Evolutionary conservation across 441 rosid species (phyloP).

Genomic region (Syzygium malaccense): DNA sequence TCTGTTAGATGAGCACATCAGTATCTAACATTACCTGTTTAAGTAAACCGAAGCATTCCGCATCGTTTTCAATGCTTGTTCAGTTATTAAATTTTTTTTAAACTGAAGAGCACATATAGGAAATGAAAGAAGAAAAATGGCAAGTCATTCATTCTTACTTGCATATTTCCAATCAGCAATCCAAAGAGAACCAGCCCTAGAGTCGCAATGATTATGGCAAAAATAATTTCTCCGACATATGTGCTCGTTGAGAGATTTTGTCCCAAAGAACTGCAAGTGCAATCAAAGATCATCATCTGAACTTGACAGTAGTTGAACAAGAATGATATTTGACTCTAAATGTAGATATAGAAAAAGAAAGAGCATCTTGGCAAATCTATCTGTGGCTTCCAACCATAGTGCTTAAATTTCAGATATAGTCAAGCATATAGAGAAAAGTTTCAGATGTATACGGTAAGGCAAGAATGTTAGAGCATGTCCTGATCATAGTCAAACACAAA

Average conservation of each 20-base stretch:
- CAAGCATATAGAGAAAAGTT: background rate
- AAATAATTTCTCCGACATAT: slow-evolving; percentile 57
- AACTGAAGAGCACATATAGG: background rate
- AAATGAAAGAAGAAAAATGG: background rate
- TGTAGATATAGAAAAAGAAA: background rate
- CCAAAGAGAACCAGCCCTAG: slow-evolving; percentile 82
- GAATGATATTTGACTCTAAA: background rate
- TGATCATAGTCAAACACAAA: background rate
- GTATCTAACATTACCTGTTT: background rate
- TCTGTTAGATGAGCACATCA: slow-evolving; percentile 28
- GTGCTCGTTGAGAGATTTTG: slow-evolving; percentile 70
- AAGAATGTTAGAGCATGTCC: background rate
- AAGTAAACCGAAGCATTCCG: background rate
- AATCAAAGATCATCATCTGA: background rate
- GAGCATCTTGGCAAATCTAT: background rate
- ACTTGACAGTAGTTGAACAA: background rate
- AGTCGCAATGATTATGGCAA: slow-evolving; percentile 61
- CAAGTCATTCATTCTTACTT: slow-evolving; percentile 29
- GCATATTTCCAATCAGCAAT: slow-evolving; percentile 91
- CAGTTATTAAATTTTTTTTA: background rate
- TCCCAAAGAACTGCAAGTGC: slow-evolving; percentile 57
- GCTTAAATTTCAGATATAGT: background rate
- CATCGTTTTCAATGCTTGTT: background rate
- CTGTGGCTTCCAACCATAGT: background rate
- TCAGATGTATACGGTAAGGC: background rate